phyloP scores from a whole-genome alignment of 83 land plant genomes.

The Picea abies region DNA sequence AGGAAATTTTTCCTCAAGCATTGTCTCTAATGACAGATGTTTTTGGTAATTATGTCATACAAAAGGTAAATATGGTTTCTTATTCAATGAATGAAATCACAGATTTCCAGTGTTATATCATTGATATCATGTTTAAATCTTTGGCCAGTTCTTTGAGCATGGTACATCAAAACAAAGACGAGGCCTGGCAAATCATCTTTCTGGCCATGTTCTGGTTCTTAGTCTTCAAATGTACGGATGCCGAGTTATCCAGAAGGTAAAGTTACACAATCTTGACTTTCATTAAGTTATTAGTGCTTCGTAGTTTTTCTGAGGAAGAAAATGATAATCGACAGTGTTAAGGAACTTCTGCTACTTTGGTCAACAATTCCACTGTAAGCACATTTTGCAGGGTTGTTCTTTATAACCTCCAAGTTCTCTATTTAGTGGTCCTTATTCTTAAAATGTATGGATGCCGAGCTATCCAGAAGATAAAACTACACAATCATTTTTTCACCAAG shows the following conservation, averaged over 20 bases:
- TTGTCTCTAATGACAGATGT: conserved; percentile 79
- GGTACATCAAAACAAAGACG: conserved; percentile 54
- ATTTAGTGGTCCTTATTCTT: conserved; percentile 40
- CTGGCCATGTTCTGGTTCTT: conserved; percentile 50
- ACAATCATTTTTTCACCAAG: not conserved
- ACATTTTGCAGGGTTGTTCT: not conserved
- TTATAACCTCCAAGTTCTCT: too few relatives aligned
- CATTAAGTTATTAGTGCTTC: not conserved
- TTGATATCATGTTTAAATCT: not conserved
- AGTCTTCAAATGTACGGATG: conserved; percentile 76
- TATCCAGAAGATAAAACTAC: conserved; percentile 49
- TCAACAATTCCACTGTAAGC: not conserved
- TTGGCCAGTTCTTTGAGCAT: conserved; percentile 67
- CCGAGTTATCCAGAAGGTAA: conserved; percentile 70
- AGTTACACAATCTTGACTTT: not conserved
- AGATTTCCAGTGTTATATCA: not conserved
- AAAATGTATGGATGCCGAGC: conserved; percentile 73
- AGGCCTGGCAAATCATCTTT: conserved; percentile 48
- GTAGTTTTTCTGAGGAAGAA: too few relatives aligned
- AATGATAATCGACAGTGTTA: too few relatives aligned
- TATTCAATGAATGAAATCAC: not conserved
- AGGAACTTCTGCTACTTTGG: too few relatives aligned
- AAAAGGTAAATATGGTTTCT: conserved; percentile 44
- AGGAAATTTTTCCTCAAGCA: conserved; percentile 68
- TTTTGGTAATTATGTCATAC: conserved; percentile 85